Evolutionary conservation across 2,329 filamentous ascomycete genomes (phyloP).

Genomic region (Mycogone perniciosa): DNA sequence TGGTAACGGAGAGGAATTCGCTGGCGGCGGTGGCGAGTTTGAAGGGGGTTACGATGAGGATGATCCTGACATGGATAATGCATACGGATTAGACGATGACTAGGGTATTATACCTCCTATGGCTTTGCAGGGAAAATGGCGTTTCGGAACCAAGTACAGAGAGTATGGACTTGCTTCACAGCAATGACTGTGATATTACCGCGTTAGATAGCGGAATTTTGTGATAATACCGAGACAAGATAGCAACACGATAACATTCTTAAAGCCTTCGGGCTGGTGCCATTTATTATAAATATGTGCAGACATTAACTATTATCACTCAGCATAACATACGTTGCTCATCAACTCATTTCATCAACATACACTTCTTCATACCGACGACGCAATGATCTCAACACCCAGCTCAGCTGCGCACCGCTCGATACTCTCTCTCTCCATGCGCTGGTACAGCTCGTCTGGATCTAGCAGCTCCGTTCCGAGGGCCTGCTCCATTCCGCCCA

Average conservation of each 20-base stretch:
- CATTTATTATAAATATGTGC: too few species aligned
- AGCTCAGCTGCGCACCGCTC: conserved; percentile 19
- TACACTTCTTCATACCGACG: not conserved
- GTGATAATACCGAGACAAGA: too few species aligned
- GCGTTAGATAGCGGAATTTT: too few species aligned
- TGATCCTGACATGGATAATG: conserved; percentile 31
- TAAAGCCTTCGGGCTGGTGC: too few species aligned
- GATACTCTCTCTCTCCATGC: conserved; percentile 12
- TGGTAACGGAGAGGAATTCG: conserved; percentile 28
- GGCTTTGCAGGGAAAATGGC: not conserved
- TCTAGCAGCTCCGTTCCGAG: conserved; percentile 9
- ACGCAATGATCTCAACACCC: not conserved
- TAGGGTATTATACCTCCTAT: not conserved
- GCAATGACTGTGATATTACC: too few species aligned
- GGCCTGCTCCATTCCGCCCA: conserved; percentile 12
- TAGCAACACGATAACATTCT: too few species aligned
- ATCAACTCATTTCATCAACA: not conserved
- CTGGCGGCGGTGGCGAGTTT: conserved; percentile 27
- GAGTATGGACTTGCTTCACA: not conserved
- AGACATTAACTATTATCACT: too few species aligned
- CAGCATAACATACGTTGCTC: not conserved
- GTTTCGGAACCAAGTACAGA: not conserved
- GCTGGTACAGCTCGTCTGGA: conserved; percentile 15
- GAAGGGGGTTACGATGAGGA: conserved; percentile 31
- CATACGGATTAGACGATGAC: conserved; percentile 28